Conservation (phyloP, 2,329 filamentous ascomycete species). For the Diaporthe citrichinensis region DNA sequence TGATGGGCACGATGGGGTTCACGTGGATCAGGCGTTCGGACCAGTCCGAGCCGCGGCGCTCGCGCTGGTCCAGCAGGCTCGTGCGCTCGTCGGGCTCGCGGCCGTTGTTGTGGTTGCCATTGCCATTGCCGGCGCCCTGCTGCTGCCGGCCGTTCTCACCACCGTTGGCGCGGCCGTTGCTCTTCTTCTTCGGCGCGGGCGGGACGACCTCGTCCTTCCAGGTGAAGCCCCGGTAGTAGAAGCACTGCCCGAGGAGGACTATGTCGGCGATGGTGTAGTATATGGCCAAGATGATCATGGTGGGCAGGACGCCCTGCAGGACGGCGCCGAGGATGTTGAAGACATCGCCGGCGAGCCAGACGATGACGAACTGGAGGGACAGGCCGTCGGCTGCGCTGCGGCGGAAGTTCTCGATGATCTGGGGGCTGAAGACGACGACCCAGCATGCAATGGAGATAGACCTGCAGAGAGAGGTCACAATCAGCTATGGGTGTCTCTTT, state of each 20-base stretch:
- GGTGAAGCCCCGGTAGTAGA: conserved; percentile 93
- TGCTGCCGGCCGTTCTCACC: conserved; percentile 18
- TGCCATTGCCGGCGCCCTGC: conserved; percentile 36
- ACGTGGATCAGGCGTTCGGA: conserved; percentile 73
- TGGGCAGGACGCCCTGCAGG: conserved; percentile 90
- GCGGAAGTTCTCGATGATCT: conserved; percentile 95
- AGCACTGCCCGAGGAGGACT: conserved; percentile 89
- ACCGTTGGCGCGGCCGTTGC: not conserved
- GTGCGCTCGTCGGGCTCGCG: conserved; percentile 67
- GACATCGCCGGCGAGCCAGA: conserved; percentile 94
- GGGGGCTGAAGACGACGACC: conserved; percentile 97
- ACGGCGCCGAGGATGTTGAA: conserved; percentile 97
- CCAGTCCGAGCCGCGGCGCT: conserved; percentile 69
- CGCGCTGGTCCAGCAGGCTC: conserved; percentile 60
- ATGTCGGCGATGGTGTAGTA: conserved; percentile 95
- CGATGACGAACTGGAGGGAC: conserved; percentile 90
- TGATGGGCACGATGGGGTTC: conserved; percentile 86
- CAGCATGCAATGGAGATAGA: conserved; percentile 98
- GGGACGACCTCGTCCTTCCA: conserved; percentile 68
- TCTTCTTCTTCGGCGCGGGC: conserved; percentile 56
- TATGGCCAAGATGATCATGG: conserved; percentile 94
- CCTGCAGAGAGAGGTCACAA: conserved; percentile 56
- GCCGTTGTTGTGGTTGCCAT: conserved; percentile 25
- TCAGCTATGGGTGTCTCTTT: not conserved
- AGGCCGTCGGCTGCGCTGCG: conserved; percentile 88